Evolutionary conservation across 129 eudicot genomes (phyloP).

Genomic region (Flaveria sonorensis): DNA sequence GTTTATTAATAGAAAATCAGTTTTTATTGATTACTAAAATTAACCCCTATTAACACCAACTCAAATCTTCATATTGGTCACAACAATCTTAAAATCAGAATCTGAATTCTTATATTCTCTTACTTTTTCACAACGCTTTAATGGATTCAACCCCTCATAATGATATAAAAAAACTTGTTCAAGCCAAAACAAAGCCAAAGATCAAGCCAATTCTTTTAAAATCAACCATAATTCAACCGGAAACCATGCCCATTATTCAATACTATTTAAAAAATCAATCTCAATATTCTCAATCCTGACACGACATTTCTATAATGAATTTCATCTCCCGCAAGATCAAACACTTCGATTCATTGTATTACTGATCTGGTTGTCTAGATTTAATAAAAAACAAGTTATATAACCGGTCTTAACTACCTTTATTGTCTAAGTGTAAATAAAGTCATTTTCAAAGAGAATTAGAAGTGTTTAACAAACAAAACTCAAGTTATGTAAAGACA

Average conservation of each 20-base stretch:
- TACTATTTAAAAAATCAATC: not conserved
- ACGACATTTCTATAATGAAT: not conserved
- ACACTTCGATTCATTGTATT: too few species aligned
- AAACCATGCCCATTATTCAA: not conserved
- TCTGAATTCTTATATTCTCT: not conserved
- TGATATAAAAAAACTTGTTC: not conserved
- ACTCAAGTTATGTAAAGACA: too few species aligned
- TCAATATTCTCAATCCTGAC: too few species aligned
- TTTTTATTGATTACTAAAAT: not conserved
- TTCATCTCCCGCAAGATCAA: too few species aligned
- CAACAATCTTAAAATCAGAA: not conserved
- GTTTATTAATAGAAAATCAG: too few species aligned
- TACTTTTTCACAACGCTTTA: not conserved
- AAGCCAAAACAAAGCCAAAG: not conserved
- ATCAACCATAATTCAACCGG: not conserved
- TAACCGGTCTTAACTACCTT: too few species aligned
- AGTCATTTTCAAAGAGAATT: too few species aligned
- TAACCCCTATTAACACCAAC: not conserved
- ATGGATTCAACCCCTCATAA: not conserved
- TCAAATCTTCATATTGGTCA: not conserved
- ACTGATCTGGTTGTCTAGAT: too few species aligned
- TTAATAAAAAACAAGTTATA: too few species aligned
- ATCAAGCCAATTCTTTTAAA: not conserved
- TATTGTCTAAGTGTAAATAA: too few species aligned
- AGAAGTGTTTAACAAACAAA: too few species aligned